Percentiles rank a stretch among this genome's conserved stretches.
Conservation (phyloP, 1,284 basidiomycete species). For the Sporisorium scitamineum region DNA sequence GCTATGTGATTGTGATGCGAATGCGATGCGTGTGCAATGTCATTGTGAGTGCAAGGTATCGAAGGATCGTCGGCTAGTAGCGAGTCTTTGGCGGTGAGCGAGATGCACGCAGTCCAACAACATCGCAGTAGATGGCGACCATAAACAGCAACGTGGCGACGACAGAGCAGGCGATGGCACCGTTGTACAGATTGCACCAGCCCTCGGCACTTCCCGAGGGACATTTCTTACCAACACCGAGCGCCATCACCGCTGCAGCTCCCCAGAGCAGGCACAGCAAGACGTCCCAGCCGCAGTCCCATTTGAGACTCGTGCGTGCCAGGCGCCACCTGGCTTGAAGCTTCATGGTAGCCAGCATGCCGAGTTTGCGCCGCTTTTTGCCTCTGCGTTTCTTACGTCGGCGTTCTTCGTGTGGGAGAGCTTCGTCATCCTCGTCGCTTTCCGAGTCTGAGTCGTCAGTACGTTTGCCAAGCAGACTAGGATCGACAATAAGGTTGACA, state of each 20-base stretch:
- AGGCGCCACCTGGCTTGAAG: slow-evolving; percentile 46
- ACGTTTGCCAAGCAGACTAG: slow-evolving; percentile 40
- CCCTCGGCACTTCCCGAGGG: slow-evolving; percentile 38
- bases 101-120: slow-evolving; percentile 34
- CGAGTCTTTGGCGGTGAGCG: slow-evolving; percentile 35
- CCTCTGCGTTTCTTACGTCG: slow-evolving; percentile 30
- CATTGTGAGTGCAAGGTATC: not conserved
- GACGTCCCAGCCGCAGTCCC: slow-evolving; percentile 50
- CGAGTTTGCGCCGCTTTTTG: slow-evolving; percentile 17
- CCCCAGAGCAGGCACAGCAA: slow-evolving; percentile 51
- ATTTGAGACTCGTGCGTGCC: slow-evolving; percentile 47
- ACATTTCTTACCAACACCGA: slow-evolving; percentile 50
- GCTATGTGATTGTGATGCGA: not conserved
- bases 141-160: slow-evolving; percentile 29
- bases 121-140: slow-evolving; percentile 49
- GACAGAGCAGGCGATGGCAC: slow-evolving; percentile 51
- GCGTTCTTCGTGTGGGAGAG: slow-evolving; percentile 25
- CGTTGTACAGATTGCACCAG: slow-evolving; percentile 60
- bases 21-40: slow-evolving; percentile 3
- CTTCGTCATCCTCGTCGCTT: slow-evolving; percentile 25
- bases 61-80: slow-evolving; percentile 1
- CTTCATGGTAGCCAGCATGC: slow-evolving; percentile 49
- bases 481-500: slow-evolving; percentile 64
- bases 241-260: slow-evolving; percentile 40
- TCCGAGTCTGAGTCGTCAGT: slow-evolving; percentile 27